Evolutionary conservation across 768 basidiomycete genomes (phyloP), one percentile per base, ranked within the genome.

Genomic region (Jaapia argillacea): DNA sequence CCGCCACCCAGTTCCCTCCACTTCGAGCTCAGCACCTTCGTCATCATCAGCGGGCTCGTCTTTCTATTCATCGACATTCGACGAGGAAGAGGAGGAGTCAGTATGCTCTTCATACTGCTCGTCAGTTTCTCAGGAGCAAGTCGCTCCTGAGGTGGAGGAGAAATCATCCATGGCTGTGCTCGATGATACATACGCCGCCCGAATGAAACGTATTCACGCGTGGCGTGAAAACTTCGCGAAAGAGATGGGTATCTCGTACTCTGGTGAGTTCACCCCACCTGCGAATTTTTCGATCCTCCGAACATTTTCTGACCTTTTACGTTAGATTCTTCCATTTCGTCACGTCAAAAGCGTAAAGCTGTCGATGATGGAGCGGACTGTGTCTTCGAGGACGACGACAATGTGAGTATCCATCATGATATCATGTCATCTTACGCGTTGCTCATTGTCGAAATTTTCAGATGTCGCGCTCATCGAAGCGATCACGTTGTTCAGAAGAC

Each of bases 41-140:
- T 65, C 62, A 5, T 65, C 62, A 2, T 67, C 66, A 4, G n/a
- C n/a, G n/a, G n/a, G n/a, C n/a, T 68, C 68, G 0, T 69, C 66
- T 22, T 65, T 62, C 4, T 58, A 60, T 21, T 69, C 0, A 59
- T 52, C 1, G 46, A 47, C 16, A 31, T 56, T 51, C 40, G 48
- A 53, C 5, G 61, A 60, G 36, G 72, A 73, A n/a, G 55, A 57
- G 24, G 51, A 52, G 48, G 72, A 74, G 49, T 59, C 57, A n/a
- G 63, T 59, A 21, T 70, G 69, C 58, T 70, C 76, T 0, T 84
- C 81, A 0, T 86, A 85, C 50, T 85, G 83, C 67, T 86, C 84
- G 16, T 85, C 82, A 16, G 74, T 75, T 50, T 47, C 67, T 58
- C 20, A 55, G 45, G 45, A 41, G 28, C 43, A 52, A 47, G 21